Evolutionary conservation across 163 green algal species (phyloP).

Genomic region (Coccomyxa subellipsoidea): DNA sequence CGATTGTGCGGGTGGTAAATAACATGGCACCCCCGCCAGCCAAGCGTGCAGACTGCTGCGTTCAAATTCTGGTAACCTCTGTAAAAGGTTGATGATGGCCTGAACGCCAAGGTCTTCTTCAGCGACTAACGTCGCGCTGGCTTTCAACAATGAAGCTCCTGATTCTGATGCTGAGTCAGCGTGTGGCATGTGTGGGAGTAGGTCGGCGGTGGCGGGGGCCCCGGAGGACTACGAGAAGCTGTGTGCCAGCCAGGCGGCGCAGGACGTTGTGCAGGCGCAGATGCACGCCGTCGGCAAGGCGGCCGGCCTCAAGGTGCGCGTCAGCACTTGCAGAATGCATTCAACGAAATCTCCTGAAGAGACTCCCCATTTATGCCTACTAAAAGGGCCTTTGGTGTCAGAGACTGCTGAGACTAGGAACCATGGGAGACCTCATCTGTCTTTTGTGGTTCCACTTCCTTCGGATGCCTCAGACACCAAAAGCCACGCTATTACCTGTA

Average conservation of each 20-base stretch:
- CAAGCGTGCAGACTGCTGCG: too few relatives aligned
- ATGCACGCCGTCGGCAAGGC: slow-evolving; percentile 44
- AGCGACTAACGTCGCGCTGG: too few relatives aligned
- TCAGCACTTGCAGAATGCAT: background rate
- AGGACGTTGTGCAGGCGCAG: slow-evolving; percentile 46
- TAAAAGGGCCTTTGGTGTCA: background rate
- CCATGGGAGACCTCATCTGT: background rate
- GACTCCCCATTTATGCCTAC: too few relatives aligned
- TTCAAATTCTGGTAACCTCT: too few relatives aligned
- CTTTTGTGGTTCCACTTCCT: background rate
- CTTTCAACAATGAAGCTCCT: too few relatives aligned
- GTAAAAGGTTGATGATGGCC: too few relatives aligned
- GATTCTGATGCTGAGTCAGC: too few relatives aligned
- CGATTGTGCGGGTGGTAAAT: too few relatives aligned
- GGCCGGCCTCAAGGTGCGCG: slow-evolving; percentile 48
- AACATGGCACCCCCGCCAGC: too few relatives aligned
- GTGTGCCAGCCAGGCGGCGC: slow-evolving; percentile 23
- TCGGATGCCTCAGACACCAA: background rate
- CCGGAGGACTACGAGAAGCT: slow-evolving; percentile 32
- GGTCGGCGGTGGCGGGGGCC: slow-evolving; percentile 32
- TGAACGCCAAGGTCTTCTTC: too few relatives aligned
- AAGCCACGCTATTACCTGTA: background rate
- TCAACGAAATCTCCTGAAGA: too few relatives aligned
- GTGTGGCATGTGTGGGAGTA: slow-evolving; percentile 21
- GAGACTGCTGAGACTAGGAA: background rate